Base-by-base conservation (phyloP, 108 stramenopile genomes). In the Seminavis robusta region DNA sequence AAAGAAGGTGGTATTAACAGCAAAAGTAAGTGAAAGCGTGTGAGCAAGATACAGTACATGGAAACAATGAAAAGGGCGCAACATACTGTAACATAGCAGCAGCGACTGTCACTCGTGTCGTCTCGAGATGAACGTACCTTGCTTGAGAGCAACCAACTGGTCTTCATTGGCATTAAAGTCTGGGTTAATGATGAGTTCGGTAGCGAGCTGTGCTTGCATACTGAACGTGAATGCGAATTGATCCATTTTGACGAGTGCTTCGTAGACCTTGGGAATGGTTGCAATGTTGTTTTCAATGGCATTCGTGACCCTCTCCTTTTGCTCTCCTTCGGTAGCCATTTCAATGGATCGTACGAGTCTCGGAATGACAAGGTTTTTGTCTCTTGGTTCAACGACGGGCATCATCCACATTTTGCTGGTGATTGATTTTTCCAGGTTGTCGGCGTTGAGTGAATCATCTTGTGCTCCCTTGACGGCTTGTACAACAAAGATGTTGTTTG, bases 151-250 rank as follows among this genome's bases (percentile, higher is more conserved):
- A 10, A 52, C 66, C 38, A 90, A 84, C 66, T 95, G 88, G 30
- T 86, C 73, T 32, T 95, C 92, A 44, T 73, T 83, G 1, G 66
- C 91, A 33, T 56, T 59, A 56, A 90, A 95, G 38, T 63, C 74
- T n/a, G 81, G 83, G 69, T 92, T 73, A 32, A 81, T 54, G 23
- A 89, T 55, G 20, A 95, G 59, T 51, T 90, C 81, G 16, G 84
- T 78, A 20, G 94, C 94, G 25, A 94, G 71, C 52, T 90, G 90
- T 9, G 94, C 88, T 65, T 95, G 92, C 88, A 91, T 82, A 43
- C 62, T 69, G 68, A 84, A 93, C 10, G 88, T 91, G 71, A 83
- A 95, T 31, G 87, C 81, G 45, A 87, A 92, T 69, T 83, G 74
- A 48, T 93, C 90, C 86, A 95, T 92, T 61, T 92, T 91, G 9